Conservation (phyloP, 352 stramenopile species). For the Plasmopara viticola region DNA sequence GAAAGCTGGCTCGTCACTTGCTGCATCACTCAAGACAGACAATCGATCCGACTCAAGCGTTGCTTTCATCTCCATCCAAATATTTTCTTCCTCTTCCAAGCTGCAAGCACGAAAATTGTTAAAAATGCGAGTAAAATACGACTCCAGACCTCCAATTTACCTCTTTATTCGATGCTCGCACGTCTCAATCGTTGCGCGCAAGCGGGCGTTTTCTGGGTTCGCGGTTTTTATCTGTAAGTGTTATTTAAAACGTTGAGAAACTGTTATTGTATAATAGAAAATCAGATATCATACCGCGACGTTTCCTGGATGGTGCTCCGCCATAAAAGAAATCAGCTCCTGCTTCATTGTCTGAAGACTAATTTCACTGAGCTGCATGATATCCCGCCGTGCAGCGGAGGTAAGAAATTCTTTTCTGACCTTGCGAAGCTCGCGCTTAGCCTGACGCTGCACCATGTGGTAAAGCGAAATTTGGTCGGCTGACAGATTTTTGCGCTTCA, state of each 20-base stretch:
- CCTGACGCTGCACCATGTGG: constrained; percentile 47
- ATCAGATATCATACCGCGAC: constrained; percentile 26
- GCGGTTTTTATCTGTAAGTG: constrained; percentile 30
- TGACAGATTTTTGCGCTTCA: constrained; percentile 35
- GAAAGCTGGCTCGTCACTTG: not conserved
- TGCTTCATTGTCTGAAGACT: constrained; percentile 59
- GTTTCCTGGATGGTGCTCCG: constrained; percentile 37
- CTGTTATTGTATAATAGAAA: not conserved
- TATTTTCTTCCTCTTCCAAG: constrained; percentile 41
- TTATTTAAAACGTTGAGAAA: not conserved
- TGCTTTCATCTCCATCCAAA: constrained; percentile 45
- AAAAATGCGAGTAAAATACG: too few relatives aligned
- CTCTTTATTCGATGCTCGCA: constrained; percentile 36
- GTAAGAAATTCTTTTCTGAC: constrained; percentile 61
- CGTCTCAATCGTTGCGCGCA: constrained; percentile 43
- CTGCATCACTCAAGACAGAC: constrained; percentile 7
- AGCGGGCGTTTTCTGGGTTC: constrained; percentile 60
- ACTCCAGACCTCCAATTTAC: constrained; percentile 10
- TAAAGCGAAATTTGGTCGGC: constrained; percentile 54
- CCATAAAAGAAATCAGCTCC: constrained; percentile 57
- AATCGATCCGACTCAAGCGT: constrained; percentile 26
- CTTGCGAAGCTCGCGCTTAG: constrained; percentile 59
- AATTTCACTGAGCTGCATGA: constrained; percentile 63
- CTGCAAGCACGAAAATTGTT: constrained; percentile 15
- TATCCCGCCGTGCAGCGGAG: constrained; percentile 47